Base-by-base conservation (phyloP, 1,139 yeast genomes). In the Komagataea norvegica region DNA sequence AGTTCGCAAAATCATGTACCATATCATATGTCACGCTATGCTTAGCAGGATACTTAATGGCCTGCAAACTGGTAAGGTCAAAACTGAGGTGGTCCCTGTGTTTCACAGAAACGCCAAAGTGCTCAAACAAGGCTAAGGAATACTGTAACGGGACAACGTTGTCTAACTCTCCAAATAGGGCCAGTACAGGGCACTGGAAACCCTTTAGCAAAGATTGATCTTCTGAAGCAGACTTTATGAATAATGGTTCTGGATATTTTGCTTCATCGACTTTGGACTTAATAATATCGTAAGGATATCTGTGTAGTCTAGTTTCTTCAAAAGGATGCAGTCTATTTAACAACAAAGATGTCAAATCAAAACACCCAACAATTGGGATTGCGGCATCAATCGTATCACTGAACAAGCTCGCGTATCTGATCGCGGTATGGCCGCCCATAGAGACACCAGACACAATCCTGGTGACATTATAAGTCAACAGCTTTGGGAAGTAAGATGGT, bases 381-480 rank as follows among this genome's bases (percentile, higher is more conserved):
- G 70, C 58, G 14, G 62, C 62, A 13, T 61, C 57, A 4, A 70
- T 68, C 26, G 56, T 44, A 4, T 62, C 57, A 1, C 77, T 76
- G 43, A 60, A 61, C 43, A 55, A 52, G 29, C 51, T 52, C 6
- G 70, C 77, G 36, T 69, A 67, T 36, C 79, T 58, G 56, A 76
- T 72, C 19, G 70, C 62, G 9, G 70, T 60, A 55, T 79, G 84
- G 0, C 76, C 87, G 2, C 87, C 86, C 44, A 77, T 61, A 0
- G 85, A 77, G 35, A 67, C 67, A 3, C 87, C 87, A 23, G 70
- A 54, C 19, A 75, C 56, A 22, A 70, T 61, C 48, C 68, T 69
- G 34, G 53, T 51, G 43, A 56, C 61, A 19, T 54, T 48, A 23
- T 54, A 53, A 1, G 56, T 51, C 11, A 28, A 31, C 15, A 70